These are phyloP conservation scores for Lumnitzera racemosa DNA, from an alignment of 345 rosid genomes.

Conservation along the genomic window DNA sequence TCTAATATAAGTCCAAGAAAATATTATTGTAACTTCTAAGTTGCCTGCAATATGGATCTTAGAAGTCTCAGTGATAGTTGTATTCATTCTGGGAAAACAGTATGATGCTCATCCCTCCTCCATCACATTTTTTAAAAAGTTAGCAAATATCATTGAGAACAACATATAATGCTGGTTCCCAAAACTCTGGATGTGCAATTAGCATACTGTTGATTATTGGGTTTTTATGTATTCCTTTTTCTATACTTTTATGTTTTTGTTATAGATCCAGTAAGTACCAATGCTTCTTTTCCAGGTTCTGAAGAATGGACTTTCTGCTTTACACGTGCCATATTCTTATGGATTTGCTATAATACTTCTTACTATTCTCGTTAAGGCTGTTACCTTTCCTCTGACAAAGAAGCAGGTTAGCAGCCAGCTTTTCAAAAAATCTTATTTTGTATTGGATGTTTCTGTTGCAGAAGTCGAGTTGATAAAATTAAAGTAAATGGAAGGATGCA, in stretches of 20 bases:
- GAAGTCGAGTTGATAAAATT: background rate
- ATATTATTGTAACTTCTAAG: too few relatives aligned
- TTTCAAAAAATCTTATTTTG: background rate
- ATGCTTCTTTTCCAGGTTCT: slow-evolving; percentile 46
- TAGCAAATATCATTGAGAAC: too few relatives aligned
- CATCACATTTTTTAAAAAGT: too few relatives aligned
- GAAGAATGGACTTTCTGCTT: slow-evolving; percentile 65
- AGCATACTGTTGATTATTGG: too few relatives aligned
- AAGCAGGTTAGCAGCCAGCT: slow-evolving; percentile 54
- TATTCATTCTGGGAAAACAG: too few relatives aligned
- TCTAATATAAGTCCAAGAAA: too few relatives aligned
- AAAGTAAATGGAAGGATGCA: background rate
- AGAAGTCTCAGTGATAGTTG: too few relatives aligned
- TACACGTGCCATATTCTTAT: slow-evolving; percentile 77
- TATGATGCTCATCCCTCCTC: too few relatives aligned
- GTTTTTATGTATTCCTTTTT: background rate
- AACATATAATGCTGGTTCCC: too few relatives aligned
- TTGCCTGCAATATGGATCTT: too few relatives aligned
- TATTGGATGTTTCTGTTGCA: background rate
- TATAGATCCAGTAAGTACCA: background rate
- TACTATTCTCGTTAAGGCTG: slow-evolving; percentile 87
- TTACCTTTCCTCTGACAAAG: slow-evolving; percentile 86
- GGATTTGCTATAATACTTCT: slow-evolving; percentile 91
- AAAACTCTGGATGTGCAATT: too few relatives aligned
- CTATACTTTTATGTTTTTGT: background rate